Evolutionary conservation across 768 basidiomycete genomes (phyloP).

Genomic region (Chiua virens): DNA sequence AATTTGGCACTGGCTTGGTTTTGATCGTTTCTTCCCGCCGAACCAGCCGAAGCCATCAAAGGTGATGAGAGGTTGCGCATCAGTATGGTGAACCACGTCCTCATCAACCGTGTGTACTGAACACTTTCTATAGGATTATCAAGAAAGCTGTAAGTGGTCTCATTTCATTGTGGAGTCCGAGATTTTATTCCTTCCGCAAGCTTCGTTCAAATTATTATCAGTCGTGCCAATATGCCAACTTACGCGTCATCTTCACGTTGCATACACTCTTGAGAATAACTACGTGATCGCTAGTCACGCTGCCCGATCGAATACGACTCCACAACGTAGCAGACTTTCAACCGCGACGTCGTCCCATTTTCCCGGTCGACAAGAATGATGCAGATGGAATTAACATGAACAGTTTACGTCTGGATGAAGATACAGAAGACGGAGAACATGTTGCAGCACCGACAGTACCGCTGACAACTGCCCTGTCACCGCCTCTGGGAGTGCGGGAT

Average conservation of each 20-base stretch:
- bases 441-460: conserved; percentile 1
- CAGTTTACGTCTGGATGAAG: conserved; percentile 29
- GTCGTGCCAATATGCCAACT: conserved; percentile 44
- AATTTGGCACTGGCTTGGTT: conserved; percentile 69
- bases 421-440: conserved; percentile 23
- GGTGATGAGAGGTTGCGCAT: conserved; percentile 56
- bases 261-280: conserved; percentile 45
- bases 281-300: conserved; percentile 53
- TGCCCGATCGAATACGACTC: conserved; percentile 40
- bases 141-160: conserved; percentile 62
- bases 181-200: conserved; percentile 32
- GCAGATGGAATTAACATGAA: conserved; percentile 22
- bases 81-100: conserved; percentile 40
- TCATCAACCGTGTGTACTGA: conserved; percentile 1
- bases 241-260: conserved; percentile 39
- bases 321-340: conserved; percentile 48
- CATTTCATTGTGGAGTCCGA: conserved; percentile 4
- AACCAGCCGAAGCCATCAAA: conserved; percentile 32
- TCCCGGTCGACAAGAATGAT: conserved; percentile 37
- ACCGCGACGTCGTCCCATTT: conserved; percentile 42
- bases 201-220: conserved; percentile 65
- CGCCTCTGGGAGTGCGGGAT: conserved; percentile 20
- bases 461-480: conserved; percentile 13
- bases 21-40: conserved; percentile 64
- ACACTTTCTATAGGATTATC: conserved; percentile 57